Percentiles rank a stretch among this genome's conserved stretches.
Conservation (phyloP, 1,284 basidiomycete species). For the Testicularia cyperi region DNA sequence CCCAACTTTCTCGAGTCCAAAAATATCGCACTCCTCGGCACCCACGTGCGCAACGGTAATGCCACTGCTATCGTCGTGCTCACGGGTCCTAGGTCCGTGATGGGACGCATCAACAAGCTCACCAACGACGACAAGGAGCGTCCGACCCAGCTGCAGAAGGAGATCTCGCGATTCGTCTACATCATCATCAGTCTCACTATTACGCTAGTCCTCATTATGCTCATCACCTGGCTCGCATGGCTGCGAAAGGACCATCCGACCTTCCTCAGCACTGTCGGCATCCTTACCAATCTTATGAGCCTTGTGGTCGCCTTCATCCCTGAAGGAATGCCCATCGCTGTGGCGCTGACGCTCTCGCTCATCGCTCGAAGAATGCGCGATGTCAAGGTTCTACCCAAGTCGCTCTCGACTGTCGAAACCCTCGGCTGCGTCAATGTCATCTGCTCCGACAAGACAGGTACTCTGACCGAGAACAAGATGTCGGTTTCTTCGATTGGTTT, state of each 20-base stretch:
- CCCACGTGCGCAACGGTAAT: conserved; percentile 67
- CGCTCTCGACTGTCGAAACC: conserved; percentile 70
- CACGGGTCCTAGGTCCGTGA: conserved; percentile 66
- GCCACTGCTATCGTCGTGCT: conserved; percentile 68
- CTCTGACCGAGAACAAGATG: conserved; percentile 68
- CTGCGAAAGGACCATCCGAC: conserved; percentile 65
- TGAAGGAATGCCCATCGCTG: conserved; percentile 70
- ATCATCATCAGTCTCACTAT: conserved; percentile 65
- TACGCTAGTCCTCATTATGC: conserved; percentile 62
- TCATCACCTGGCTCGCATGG: conserved; percentile 66
- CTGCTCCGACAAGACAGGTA: conserved; percentile 75
- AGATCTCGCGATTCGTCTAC: conserved; percentile 62
- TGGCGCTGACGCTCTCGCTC: conserved; percentile 71
- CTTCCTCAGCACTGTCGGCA: conserved; percentile 67
- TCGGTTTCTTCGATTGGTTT: conserved; percentile 61
- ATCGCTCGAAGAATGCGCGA: conserved; percentile 73
- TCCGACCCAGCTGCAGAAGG: conserved; percentile 66
- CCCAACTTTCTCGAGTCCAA: conserved; percentile 64
- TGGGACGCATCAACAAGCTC: conserved; percentile 61
- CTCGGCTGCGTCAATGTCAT: conserved; percentile 69
- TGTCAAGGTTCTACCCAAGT: conserved; percentile 70
- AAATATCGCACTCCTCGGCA: conserved; percentile 70
- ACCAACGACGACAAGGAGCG: conserved; percentile 57
- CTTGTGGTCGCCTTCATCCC: conserved; percentile 72
- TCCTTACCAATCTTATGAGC: conserved; percentile 66